Evolutionary conservation across 1,139 yeast genomes (phyloP).

Genomic region (Taiozyma onychis): DNA sequence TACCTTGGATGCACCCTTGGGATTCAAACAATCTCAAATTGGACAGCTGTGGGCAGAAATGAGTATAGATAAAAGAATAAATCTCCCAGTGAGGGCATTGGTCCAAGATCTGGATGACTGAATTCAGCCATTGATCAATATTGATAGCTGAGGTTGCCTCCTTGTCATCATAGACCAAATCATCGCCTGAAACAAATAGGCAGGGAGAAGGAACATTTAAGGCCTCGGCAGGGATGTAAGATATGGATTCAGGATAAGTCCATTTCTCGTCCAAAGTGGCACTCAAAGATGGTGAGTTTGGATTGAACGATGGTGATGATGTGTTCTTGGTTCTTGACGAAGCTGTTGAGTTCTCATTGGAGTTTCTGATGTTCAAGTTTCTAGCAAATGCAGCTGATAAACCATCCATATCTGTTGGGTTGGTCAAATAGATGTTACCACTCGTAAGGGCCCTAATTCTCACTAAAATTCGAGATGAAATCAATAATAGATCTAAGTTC

Average conservation of each 20-base stretch:
- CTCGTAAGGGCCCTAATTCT: conserved; percentile 50
- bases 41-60: conserved; percentile 67
- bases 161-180: conserved; percentile 2
- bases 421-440: conserved; percentile 42
- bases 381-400: conserved; percentile 55
- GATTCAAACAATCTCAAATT: conserved; percentile 50
- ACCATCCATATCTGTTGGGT: conserved; percentile 63
- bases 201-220: conserved; percentile 31
- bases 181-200: conserved; percentile 10
- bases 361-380: conserved; percentile 29
- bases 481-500: conserved; percentile 35
- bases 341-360: conserved; percentile 1
- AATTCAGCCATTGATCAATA: conserved; percentile 45
- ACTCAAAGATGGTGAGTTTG: neutral
- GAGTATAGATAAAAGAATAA: conserved; percentile 62
- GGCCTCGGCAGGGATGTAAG: conserved; percentile 40
- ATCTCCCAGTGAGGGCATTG: conserved; percentile 64
- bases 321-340: conserved; percentile 1
- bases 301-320: neutral
- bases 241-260: conserved; percentile 55
- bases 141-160: conserved; percentile 29
- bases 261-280: conserved; percentile 33
- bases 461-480: conserved; percentile 47
- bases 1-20: conserved; percentile 33
- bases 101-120: conserved; percentile 46